These are phyloP conservation scores for Pyrus bretschneideri DNA, from an alignment of 306 rosid species.

Conservation along the genomic window DNA sequence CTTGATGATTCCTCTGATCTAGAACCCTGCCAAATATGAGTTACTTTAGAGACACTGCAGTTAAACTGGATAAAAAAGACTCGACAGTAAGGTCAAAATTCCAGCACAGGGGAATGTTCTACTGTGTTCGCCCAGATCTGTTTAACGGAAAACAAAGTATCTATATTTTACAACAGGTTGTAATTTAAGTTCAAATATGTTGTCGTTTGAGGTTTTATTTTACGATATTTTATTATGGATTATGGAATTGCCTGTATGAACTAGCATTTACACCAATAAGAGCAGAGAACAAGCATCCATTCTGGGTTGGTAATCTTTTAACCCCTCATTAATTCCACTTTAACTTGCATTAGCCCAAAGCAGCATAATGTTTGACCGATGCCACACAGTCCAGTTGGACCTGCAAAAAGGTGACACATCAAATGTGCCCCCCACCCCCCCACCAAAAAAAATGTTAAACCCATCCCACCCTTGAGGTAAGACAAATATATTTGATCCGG, in stretches of 20 bases:
- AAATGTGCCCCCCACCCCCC: too few species aligned
- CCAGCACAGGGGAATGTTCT: background rate
- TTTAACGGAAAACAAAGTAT: background rate
- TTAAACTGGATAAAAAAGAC: background rate
- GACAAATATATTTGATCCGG: background rate
- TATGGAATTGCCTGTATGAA: too few species aligned
- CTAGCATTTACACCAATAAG: too few species aligned
- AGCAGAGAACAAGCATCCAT: background rate
- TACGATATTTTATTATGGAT: too few species aligned
- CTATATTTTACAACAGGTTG: too few species aligned
- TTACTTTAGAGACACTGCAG: background rate
- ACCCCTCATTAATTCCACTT: background rate
- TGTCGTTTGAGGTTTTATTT: too few species aligned
- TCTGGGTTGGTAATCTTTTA: background rate
- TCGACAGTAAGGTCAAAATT: background rate
- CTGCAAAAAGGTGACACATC: too few species aligned
- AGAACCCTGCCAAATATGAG: constrained; percentile 23
- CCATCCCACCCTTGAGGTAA: background rate
- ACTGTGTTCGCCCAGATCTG: background rate
- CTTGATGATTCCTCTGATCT: constrained; percentile 24
- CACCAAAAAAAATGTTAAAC: too few species aligned
- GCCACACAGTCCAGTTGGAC: background rate
- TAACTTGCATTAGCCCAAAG: background rate
- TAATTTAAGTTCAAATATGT: too few species aligned
- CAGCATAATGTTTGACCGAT: background rate